Conservation (phyloP, 257 asterid species). For the Fraxinus pennsylvanica region DNA sequence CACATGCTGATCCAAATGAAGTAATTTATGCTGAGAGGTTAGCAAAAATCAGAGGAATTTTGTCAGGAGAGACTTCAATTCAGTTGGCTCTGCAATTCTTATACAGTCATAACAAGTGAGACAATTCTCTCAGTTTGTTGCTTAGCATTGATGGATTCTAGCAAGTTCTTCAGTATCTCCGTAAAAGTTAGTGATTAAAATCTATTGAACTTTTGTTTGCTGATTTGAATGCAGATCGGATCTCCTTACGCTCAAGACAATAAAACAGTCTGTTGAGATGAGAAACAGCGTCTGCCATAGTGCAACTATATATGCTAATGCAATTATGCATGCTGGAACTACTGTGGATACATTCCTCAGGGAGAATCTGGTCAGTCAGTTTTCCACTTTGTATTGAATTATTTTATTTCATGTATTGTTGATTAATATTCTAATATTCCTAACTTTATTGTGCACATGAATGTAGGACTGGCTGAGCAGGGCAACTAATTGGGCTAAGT, state of each 20-base stretch:
- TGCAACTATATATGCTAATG: constrained; percentile 94
- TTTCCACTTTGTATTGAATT: neutral
- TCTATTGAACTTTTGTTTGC: constrained; percentile 18
- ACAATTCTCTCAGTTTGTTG: constrained; percentile 12
- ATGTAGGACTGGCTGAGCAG: constrained; percentile 93
- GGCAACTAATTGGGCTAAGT: constrained; percentile 98
- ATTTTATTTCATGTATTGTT: neutral
- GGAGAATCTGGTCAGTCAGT: constrained; percentile 73
- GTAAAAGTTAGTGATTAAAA: constrained; percentile 16
- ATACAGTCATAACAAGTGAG: constrained; percentile 92
- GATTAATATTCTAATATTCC: neutral
- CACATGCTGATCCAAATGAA: constrained; percentile 54
- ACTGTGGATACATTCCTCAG: constrained; percentile 94
- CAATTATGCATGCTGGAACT: constrained; percentile 99
- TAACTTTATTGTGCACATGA: constrained; percentile 7
- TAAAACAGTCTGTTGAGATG: constrained; percentile 97
- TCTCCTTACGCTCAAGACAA: constrained; percentile 92
- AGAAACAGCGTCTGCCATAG: constrained; percentile 94
- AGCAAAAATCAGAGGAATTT: constrained; percentile 71
- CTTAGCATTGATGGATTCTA: neutral
- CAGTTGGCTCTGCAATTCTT: constrained; percentile 90
- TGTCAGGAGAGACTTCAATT: constrained; percentile 92
- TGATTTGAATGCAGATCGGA: constrained; percentile 69
- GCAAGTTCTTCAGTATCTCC: constrained; percentile 3
- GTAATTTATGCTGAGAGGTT: constrained; percentile 67